Evolutionary conservation across 345 rosid species (phyloP), one percentile per base, ranked within the genome.

Genomic region (Corchorus olitorius): DNA sequence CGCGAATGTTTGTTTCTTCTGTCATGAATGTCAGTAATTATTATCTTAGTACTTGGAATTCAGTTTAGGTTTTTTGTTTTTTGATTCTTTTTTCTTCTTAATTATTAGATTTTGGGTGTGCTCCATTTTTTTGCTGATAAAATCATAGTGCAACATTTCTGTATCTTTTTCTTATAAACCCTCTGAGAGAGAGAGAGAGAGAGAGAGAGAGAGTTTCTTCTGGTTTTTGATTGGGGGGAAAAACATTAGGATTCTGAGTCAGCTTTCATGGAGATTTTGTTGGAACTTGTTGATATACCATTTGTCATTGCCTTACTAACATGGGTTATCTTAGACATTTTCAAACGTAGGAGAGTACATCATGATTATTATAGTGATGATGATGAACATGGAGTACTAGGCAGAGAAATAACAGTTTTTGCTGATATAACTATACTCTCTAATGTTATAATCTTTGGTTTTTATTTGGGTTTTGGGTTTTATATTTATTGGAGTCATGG

Each of bases 401-500:
- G 17, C 9, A 50, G 67, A 19, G 62, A 15, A 43, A 53, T 65
- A 1, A 9, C 45, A 2, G 33, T 72, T 48, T 80, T 33, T n/a
- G 45, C 58, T 4, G 13, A 27, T 19, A 35, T 75, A 33, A 62
- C 75, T 68, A 72, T 83, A 43, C 45, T 86, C 10, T 79, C 74
- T 56, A 88, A 61, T 78, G 48, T 81, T 54, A 35, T 77, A 15
- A 74, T 90, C 69, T 80, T 72, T 10, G 7, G 56, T 19, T 35
- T 83, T 10, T 75, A 85, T 70, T 20, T 87, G 65, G 79, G 82
- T 75, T 84, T 86, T 75, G 80, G 86, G 62, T 58, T 83, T 61
- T 78, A 56, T 68, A 80, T 73, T 69, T 86, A 70, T 43, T 86
- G 85, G 86, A 61, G 50, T 19, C 74, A 0, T 56, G 3, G 76